Conservation (phyloP, 192 early-diverging fungal species). For the Mortierella hygrophila region DNA sequence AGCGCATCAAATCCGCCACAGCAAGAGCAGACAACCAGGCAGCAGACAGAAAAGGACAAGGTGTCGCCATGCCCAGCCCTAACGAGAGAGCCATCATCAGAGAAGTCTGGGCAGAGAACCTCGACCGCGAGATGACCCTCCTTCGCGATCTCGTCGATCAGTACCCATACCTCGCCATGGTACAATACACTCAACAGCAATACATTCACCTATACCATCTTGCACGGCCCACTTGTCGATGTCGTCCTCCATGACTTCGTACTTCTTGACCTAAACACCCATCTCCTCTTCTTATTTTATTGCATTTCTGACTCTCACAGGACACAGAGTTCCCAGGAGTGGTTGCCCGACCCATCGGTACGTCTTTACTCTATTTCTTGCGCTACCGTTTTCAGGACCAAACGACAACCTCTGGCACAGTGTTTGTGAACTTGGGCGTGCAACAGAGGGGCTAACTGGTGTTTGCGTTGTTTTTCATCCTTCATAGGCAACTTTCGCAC, state of each 20-base stretch:
- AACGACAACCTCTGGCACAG: not conserved
- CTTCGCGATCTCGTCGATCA: slow-evolving; percentile 90
- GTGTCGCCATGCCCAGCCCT: slow-evolving; percentile 47
- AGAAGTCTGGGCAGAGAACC: slow-evolving; percentile 94
- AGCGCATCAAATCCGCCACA: not conserved
- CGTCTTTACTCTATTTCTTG: no score
- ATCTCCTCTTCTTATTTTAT: slow-evolving; percentile 18
- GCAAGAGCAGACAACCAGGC: not conserved
- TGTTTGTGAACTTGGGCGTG: not conserved
- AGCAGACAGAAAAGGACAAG: not conserved
- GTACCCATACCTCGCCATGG: slow-evolving; percentile 98
- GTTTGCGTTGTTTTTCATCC: no score
- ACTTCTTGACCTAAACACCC: not conserved
- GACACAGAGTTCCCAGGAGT: slow-evolving; percentile 99
- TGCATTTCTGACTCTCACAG: slow-evolving; percentile 55
- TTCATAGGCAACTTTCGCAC: slow-evolving; percentile 83
- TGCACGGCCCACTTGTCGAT: not conserved
- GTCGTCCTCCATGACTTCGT: not conserved
- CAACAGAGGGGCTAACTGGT: not conserved
- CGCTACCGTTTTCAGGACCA: not conserved
- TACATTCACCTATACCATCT: not conserved
- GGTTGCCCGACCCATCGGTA: slow-evolving; percentile 95
- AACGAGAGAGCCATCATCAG: slow-evolving; percentile 73
- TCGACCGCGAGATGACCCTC: slow-evolving; percentile 92
- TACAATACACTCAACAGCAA: slow-evolving; percentile 35